Conservation (phyloP, 2,329 filamentous ascomycete species). For the Colletotrichum graminicola region DNA sequence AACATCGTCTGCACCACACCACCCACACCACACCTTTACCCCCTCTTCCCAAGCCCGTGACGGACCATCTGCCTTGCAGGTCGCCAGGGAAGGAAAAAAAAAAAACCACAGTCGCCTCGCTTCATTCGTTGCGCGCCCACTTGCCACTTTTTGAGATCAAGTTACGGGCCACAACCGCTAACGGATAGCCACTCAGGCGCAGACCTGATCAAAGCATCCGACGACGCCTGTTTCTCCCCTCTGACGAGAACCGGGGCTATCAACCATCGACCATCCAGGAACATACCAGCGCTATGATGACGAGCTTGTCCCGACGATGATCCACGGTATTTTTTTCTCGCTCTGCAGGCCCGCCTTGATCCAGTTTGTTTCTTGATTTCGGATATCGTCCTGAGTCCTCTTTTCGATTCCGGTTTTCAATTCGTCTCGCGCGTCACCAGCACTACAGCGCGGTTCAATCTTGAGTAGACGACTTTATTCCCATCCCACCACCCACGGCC, state of each 20-base stretch:
- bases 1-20: slow-evolving; percentile 34
- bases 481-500: slow-evolving; percentile 37
- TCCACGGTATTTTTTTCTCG: slow-evolving; percentile 63
- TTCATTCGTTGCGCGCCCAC: slow-evolving; percentile 29
- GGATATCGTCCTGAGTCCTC: slow-evolving; percentile 48
- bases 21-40: slow-evolving; percentile 21
- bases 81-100: slow-evolving; percentile 11
- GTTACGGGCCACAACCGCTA: slow-evolving; percentile 25
- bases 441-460: slow-evolving; percentile 29
- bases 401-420: slow-evolving; percentile 37
- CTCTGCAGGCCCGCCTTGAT: slow-evolving; percentile 64
- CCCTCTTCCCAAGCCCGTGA: slow-evolving; percentile 27
- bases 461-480: slow-evolving; percentile 37
- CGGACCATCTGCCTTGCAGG: slow-evolving; percentile 31
- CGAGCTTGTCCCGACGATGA: slow-evolving; percentile 65
- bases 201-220: slow-evolving; percentile 25
- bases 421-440: slow-evolving; percentile 41
- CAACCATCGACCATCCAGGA: slow-evolving; percentile 36
- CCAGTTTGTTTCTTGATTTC: slow-evolving; percentile 67
- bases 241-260: slow-evolving; percentile 25
- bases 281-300: slow-evolving; percentile 50
- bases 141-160: slow-evolving; percentile 12
- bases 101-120: slow-evolving; percentile 23
- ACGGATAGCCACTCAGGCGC: slow-evolving; percentile 32
- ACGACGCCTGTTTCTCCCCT: slow-evolving; percentile 21